Evolutionary conservation across 192 early-diverging fungal genomes (phyloP), one percentile per base, ranked within the genome.

Genomic region (Oehlia diaphana): DNA sequence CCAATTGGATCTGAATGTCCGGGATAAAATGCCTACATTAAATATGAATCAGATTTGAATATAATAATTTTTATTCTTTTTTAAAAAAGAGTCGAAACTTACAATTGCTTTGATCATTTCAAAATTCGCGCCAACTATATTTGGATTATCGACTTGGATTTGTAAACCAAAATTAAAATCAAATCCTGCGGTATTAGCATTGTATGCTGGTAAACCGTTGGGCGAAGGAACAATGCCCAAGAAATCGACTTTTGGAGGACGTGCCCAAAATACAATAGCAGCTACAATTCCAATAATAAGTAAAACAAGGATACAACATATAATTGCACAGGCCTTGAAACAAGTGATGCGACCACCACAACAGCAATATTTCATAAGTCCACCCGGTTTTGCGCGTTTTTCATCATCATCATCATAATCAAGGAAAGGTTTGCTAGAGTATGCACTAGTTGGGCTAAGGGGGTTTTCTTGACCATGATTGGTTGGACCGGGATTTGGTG

Each of bases 11-110:
- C 74, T 6, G 75, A 63, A 50, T 81, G 84, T 21, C 74, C 62
- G 42, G 89, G 87, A 77, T 90, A 88, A 77, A 84, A 90, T 35
- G 85, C 87, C 89, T 90, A 86, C 42, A 44, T 19, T 44, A 44
- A 44, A 44, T 44, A 44, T 8, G 9, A 44, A 44, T 1, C 5
- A 44, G 3, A 44, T 44, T 44, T 44, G 1, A 9, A 9, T 44
- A 44, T 1, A 9, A 8, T 44, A 44, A 44, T 44, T 44, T 44
- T 44, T 9, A 44, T 44, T 44, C 9, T 44, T 44, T 44, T 9
- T 44, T 10, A 44, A 44, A 9, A 9, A 44, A 31, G 37, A 33
- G 61, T 16, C 14, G n/a, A 37, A 37, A 63, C 28, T 76, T 76
- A 76, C 75, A 33, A 33, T 37, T 14, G 65, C 76, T 26, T 67